Base-by-base conservation (phyloP, 202 grass and related monocot genomes). In the Brachypodium distachyon region DNA sequence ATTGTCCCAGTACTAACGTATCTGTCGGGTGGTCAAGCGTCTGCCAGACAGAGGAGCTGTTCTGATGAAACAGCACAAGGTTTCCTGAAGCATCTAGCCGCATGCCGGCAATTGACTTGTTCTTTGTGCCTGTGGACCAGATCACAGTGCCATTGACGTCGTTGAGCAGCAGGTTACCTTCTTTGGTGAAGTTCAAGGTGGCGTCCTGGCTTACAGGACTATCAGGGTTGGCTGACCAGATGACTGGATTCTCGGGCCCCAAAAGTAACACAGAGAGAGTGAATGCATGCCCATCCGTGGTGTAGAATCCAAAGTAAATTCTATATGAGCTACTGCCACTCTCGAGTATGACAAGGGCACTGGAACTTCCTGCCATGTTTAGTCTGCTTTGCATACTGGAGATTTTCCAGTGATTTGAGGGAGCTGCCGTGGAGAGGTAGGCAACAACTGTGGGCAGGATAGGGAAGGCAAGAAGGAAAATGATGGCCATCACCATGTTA, bases 181-280 rank as follows among this genome's bases (percentile, higher is more conserved):
- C 72, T 26, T 19, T 27, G 9, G 71, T 86, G 67, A 94, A 76
- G 25, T 69, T 77, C 39, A 94, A 68, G 6, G 64, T 73, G 57
- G 92, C 74, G 10, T 57, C 47, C 1, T 9, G 17, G 31, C 72
- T 18, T 2, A 89, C 85, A 25, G 67, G 88, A 50, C 37, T 67
- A 67, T 84, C 67, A 14, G 78, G 77, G 79, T 94, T 94, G 25
- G 92, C 85, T 42, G 88, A 85, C 88, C 88, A 94, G 25, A 94
- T 71, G 59, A 84, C 78, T 7, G 48, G 21, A 66, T 11, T 3
- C 9, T 59, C 12, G 2, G 62, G 1, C 0, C 62, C 62, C 0
- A 43, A 26, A 22, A 57, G 23, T 0, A 64, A 50, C 13, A 74
- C n/a, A 32, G 39, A n/a, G 38, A 82, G 60, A 57, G 32, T 13